Conservation (phyloP, 257 asterid species). For the Scutellaria galericulata region DNA sequence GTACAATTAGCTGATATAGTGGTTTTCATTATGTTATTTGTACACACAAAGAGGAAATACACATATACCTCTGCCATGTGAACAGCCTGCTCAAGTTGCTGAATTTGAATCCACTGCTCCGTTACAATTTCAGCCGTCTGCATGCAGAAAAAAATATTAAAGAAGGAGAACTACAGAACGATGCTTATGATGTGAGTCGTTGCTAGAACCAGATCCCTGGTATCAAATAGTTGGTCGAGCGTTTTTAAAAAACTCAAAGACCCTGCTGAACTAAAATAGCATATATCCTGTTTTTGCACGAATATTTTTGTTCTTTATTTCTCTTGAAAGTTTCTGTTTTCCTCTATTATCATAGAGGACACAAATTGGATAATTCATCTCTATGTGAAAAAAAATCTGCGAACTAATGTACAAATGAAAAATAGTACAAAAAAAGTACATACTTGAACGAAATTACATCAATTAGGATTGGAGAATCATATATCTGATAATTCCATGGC, state of each 20-base stretch:
- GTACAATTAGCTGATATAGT: background rate
- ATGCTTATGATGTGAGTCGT: too few species aligned
- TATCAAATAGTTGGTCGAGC: too few species aligned
- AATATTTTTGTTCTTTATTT: background rate
- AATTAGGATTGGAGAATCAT: slow-evolving; percentile 4
- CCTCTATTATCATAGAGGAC: background rate
- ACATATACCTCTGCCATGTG: slow-evolving; percentile 73
- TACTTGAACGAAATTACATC: slow-evolving; percentile 5
- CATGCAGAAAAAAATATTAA: slow-evolving; percentile 20
- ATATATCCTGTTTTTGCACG: background rate
- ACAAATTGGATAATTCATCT: background rate
- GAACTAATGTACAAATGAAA: background rate
- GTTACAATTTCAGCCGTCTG: slow-evolving; percentile 70
- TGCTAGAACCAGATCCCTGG: too few species aligned
- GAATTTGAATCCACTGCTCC: slow-evolving; percentile 94
- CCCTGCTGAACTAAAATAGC: background rate
- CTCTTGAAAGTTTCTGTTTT: background rate
- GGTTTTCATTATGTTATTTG: background rate
- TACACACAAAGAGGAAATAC: slow-evolving; percentile 15
- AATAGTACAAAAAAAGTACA: background rate
- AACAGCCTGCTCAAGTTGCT: slow-evolving; percentile 91
- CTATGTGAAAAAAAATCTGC: background rate
- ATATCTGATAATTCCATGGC: background rate
- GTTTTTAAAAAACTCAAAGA: too few species aligned
- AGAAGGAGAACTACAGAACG: slow-evolving; percentile 20